Evolutionary conservation across 768 basidiomycete genomes (phyloP).

Genomic region (Neoboletus magnificus): DNA sequence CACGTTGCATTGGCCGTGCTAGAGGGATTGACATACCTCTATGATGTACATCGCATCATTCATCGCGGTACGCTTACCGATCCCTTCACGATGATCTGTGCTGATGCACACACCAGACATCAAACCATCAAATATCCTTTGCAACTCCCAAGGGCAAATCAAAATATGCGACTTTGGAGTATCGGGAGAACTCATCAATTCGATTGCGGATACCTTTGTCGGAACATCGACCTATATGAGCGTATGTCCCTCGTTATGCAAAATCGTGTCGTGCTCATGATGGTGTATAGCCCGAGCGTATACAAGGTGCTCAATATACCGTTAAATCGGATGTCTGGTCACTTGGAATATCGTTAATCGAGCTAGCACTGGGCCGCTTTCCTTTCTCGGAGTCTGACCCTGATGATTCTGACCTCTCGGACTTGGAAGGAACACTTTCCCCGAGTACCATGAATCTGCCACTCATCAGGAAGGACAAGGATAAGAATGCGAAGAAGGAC

Average conservation of each 20-base stretch:
- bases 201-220: conserved; percentile 98
- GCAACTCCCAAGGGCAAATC: conserved; percentile 91
- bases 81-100: background rate
- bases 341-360: conserved; percentile 93
- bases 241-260: conserved; percentile 47
- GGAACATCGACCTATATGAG: conserved; percentile 99
- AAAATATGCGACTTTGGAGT: conserved; percentile 99
- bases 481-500: conserved; percentile 61
- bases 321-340: conserved; percentile 99
- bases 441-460: conserved; percentile 55
- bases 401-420: conserved; percentile 74
- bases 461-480: conserved; percentile 35
- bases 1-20: conserved; percentile 94
- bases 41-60: conserved; percentile 96
- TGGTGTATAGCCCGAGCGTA: conserved; percentile 83
- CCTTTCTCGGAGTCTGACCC: conserved; percentile 85
- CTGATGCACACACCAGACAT: conserved; percentile 63
- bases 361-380: conserved; percentile 95
- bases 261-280: conserved; percentile 13
- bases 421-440: conserved; percentile 77
- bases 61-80: conserved; percentile 77
- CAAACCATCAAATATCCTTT: conserved; percentile 97
- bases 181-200: conserved; percentile 97
- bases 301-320: conserved; percentile 97
- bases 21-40: conserved; percentile 93